Conservation (phyloP, 2,329 filamentous ascomycete species). For the Cladophialophora chaetospira region DNA sequence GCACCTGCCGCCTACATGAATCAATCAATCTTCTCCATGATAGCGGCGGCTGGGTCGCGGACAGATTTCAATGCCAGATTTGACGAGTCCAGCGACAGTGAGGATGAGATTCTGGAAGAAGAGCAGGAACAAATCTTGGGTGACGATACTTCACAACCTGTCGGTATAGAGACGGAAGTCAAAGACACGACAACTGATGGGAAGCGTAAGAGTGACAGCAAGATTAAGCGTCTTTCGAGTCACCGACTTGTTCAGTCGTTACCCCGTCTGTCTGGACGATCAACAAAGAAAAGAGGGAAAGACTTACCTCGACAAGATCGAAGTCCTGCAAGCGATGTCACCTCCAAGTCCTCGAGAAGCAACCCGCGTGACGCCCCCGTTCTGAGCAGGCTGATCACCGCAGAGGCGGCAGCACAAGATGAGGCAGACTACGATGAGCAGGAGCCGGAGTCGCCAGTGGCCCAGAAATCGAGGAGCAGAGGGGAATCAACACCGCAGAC, state of each 20-base stretch:
- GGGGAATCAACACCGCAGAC: constrained; percentile 49
- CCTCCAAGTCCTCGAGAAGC: constrained; percentile 26
- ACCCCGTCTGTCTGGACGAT: constrained; percentile 54
- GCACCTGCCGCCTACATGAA: constrained; percentile 71
- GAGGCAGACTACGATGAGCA: constrained; percentile 22
- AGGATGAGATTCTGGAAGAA: constrained; percentile 48
- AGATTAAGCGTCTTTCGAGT: constrained; percentile 51
- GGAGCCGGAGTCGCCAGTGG: constrained; percentile 23
- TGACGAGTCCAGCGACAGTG: constrained; percentile 81
- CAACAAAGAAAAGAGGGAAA: constrained; percentile 18
- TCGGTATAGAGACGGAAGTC: not conserved
- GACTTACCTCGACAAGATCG: constrained; percentile 8
- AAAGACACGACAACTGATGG: constrained; percentile 4
- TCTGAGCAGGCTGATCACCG: constrained; percentile 76
- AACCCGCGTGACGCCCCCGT: constrained; percentile 63
- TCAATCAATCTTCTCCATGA: constrained; percentile 90
- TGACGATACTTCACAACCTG: constrained; percentile 2
- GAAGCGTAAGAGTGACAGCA: constrained; percentile 13
- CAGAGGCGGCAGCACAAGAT: constrained; percentile 61
- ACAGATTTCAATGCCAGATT: constrained; percentile 81
- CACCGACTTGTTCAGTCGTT: constrained; percentile 63
- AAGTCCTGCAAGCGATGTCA: constrained; percentile 23
- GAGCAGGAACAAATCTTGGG: constrained; percentile 10
- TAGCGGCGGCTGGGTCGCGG: constrained; percentile 81
- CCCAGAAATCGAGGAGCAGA: constrained; percentile 34